Evolutionary conservation across 371 early-diverging fungal species (phyloP).

Genomic region (Funneliformis caledonium): DNA sequence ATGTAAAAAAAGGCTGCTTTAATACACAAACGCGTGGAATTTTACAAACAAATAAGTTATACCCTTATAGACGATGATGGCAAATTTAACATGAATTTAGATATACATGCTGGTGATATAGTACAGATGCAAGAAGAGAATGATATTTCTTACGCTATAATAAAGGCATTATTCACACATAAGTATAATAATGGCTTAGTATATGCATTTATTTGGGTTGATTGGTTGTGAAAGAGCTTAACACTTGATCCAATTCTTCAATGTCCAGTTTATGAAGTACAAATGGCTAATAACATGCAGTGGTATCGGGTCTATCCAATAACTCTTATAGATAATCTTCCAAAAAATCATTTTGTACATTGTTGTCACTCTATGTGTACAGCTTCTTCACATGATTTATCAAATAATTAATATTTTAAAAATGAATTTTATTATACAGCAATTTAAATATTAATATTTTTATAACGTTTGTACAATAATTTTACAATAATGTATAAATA

Average conservation of each 20-base stretch:
- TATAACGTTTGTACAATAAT: not conserved
- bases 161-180: not conserved
- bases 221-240: not conserved
- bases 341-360: not conserved
- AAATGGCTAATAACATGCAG: not conserved
- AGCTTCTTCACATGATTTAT: not conserved
- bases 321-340: not conserved
- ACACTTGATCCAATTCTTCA: not conserved
- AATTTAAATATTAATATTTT: conserved; percentile 5
- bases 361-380: not conserved
- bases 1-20: conserved; percentile 12
- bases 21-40: not conserved
- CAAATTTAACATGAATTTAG: not conserved
- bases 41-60: conserved; percentile 2
- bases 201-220: conserved; percentile 14
- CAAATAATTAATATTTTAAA: not conserved
- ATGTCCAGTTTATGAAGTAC: conserved; percentile 2
- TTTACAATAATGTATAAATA: not conserved
- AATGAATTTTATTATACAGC: conserved; percentile 8
- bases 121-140: conserved; percentile 8
- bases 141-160: not conserved
- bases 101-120: conserved; percentile 10
- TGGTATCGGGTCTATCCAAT: not conserved
- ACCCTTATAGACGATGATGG: not conserved
- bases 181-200: conserved; percentile 3